A percentile compares a stretch with the other conserved stretches of the same genome.
Evolutionary conservation across 2,329 filamentous ascomycete species (phyloP).

Genomic region (Periconia sp.): DNA sequence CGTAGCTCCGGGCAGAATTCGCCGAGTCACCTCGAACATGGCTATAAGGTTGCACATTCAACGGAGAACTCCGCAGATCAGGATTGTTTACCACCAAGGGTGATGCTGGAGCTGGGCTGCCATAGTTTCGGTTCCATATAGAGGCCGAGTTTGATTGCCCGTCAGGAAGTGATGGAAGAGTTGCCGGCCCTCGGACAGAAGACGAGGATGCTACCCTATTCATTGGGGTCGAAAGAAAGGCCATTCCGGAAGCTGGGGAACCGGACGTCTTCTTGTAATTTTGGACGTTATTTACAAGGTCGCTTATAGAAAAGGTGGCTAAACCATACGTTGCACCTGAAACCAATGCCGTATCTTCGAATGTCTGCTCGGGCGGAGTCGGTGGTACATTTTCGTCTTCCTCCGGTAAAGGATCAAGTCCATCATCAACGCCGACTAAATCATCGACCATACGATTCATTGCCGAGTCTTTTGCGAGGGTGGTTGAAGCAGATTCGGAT

Average conservation of each 20-base stretch:
- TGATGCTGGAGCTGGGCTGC: constrained; percentile 33
- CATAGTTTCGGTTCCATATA: constrained; percentile 41
- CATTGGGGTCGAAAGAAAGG: constrained; percentile 35
- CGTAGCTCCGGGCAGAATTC: constrained; percentile 43
- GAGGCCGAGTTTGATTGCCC: constrained; percentile 37
- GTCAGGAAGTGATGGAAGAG: constrained; percentile 41
- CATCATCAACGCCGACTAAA: constrained; percentile 50
- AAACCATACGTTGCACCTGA: constrained; percentile 33
- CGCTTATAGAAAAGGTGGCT: constrained; percentile 34
- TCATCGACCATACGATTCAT: constrained; percentile 62
- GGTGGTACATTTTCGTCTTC: constrained; percentile 49
- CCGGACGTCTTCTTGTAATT: constrained; percentile 33
- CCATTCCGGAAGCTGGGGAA: constrained; percentile 28
- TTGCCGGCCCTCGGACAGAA: constrained; percentile 36
- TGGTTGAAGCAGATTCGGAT: constrained; percentile 52
- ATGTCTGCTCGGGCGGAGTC: constrained; percentile 50
- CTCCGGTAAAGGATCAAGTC: constrained; percentile 43
- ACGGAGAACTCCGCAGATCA: constrained; percentile 32
- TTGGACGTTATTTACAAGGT: constrained; percentile 41
- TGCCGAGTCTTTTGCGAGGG: constrained; percentile 47
- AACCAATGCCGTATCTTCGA: constrained; percentile 43
- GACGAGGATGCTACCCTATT: constrained; percentile 36
- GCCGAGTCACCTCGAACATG: constrained; percentile 49
- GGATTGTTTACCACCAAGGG: constrained; percentile 24
- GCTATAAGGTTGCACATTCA: constrained; percentile 33